Conservation (phyloP, 2,329 filamentous ascomycete genomes). For the Fusarium sarcochroum region DNA sequence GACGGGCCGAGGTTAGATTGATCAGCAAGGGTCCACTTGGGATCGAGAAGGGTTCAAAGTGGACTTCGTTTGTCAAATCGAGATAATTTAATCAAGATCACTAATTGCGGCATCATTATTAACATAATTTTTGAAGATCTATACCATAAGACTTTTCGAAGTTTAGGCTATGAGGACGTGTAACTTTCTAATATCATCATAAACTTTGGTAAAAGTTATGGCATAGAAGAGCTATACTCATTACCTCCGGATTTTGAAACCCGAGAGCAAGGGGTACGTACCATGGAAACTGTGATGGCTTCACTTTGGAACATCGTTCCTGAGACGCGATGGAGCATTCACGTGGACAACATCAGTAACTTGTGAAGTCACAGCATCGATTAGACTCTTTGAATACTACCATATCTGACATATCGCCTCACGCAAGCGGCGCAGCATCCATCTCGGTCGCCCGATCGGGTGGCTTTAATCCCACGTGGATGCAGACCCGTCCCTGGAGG, state of each 20-base stretch:
- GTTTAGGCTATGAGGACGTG: no score
- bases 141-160: no score
- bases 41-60: slow-evolving; percentile 2
- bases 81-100: no score
- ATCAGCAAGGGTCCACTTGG: not conserved
- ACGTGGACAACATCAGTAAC: not conserved
- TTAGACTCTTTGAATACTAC: no score
- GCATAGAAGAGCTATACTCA: no score
- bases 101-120: no score
- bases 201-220: no score
- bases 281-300: slow-evolving; percentile 10
- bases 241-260: no score
- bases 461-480: slow-evolving; percentile 37
- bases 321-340: not conserved
- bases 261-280: slow-evolving; percentile 10
- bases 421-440: slow-evolving; percentile 11
- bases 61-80: no score
- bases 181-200: no score
- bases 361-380: no score
- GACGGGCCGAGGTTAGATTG: slow-evolving; percentile 42
- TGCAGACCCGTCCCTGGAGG: slow-evolving; percentile 9
- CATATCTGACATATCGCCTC: slow-evolving; percentile 1
- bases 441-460: slow-evolving; percentile 45
- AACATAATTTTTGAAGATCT: no score
- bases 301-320: not conserved